Conservation (phyloP, 768 basidiomycete species). For the Pulveroboletus sp. region DNA sequence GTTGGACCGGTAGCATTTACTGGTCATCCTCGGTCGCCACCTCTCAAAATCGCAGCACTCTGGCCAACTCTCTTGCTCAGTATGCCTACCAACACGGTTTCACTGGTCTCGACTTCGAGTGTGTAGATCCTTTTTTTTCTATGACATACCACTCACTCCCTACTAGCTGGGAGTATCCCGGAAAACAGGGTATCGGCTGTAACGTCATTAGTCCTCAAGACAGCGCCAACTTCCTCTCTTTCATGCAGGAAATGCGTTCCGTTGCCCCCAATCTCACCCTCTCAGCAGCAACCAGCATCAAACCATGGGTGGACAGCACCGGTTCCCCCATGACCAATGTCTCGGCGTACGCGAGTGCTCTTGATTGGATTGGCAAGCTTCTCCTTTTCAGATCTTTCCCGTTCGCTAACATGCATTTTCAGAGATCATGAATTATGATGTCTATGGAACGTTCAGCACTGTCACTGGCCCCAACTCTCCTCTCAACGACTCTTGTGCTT, state of each 20-base stretch:
- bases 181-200: conserved; percentile 59
- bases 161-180: conserved; percentile 86
- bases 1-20: conserved; percentile 61
- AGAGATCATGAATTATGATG: conserved; percentile 70
- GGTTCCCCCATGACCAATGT: conserved; percentile 60
- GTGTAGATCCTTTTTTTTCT: conserved; percentile 20
- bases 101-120: conserved; percentile 71
- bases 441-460: conserved; percentile 50
- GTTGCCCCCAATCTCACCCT: conserved; percentile 58
- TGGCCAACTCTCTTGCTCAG: conserved; percentile 50
- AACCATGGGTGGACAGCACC: conserved; percentile 58
- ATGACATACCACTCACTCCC: background rate
- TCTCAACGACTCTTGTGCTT: conserved; percentile 70
- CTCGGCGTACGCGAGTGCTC: conserved; percentile 55
- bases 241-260: conserved; percentile 67
- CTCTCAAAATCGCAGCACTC: conserved; percentile 50
- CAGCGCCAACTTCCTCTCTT: conserved; percentile 72
- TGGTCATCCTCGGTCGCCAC: conserved; percentile 59
- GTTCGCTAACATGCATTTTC: conserved; percentile 30
- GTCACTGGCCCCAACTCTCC: conserved; percentile 81
- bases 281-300: conserved; percentile 65
- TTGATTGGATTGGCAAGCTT: conserved; percentile 65
- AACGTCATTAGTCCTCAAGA: conserved; percentile 63
- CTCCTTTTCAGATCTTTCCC: conserved; percentile 7
- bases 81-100: conserved; percentile 49